These are phyloP conservation scores for Russula dissimulans DNA, from an alignment of 768 basidiomycete genomes.

Conservation along the genomic window DNA sequence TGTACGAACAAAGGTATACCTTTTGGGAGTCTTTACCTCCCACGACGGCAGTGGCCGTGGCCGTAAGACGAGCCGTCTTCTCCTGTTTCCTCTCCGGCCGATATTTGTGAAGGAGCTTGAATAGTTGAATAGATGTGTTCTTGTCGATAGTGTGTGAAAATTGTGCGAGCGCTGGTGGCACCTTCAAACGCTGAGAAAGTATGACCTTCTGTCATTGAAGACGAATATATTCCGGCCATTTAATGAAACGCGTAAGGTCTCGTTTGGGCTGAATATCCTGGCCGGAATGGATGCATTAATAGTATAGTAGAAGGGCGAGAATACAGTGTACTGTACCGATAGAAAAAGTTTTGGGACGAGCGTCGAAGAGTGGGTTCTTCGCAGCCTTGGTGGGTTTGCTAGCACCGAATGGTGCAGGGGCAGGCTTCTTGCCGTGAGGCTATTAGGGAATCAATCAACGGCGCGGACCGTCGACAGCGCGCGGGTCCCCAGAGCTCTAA, in stretches of 20 bases:
- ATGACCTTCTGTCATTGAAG: constrained; percentile 98
- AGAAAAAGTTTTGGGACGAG: constrained; percentile 85
- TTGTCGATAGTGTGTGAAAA: constrained; percentile 98
- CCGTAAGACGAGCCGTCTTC: constrained; percentile 89
- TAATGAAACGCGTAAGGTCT: constrained; percentile 95
- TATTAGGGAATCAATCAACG: constrained; percentile 51
- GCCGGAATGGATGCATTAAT: constrained; percentile 38
- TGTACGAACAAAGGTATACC: constrained; percentile 24
- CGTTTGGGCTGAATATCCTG: constrained; percentile 86
- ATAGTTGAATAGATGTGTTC: constrained; percentile 96
- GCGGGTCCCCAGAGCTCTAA: constrained; percentile 45
- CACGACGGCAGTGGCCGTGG: constrained; percentile 66
- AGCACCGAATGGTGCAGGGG: constrained; percentile 74
- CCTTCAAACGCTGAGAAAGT: constrained; percentile 94
- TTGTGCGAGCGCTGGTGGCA: constrained; percentile 95
- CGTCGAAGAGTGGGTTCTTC: constrained; percentile 96
- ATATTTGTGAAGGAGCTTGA: constrained; percentile 97
- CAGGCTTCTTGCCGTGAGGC: constrained; percentile 80
- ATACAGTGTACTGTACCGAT: constrained; percentile 54
- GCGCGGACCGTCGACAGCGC: constrained; percentile 22
- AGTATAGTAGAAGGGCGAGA: background rate
- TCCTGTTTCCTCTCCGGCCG: constrained; percentile 91
- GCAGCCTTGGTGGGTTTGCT: constrained; percentile 63
- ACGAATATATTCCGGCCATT: constrained; percentile 98
- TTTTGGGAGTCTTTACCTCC: constrained; percentile 68